Evolutionary conservation across 2,329 filamentous ascomycete species (phyloP).

Genomic region (Bimuria novae-zelandiae): DNA sequence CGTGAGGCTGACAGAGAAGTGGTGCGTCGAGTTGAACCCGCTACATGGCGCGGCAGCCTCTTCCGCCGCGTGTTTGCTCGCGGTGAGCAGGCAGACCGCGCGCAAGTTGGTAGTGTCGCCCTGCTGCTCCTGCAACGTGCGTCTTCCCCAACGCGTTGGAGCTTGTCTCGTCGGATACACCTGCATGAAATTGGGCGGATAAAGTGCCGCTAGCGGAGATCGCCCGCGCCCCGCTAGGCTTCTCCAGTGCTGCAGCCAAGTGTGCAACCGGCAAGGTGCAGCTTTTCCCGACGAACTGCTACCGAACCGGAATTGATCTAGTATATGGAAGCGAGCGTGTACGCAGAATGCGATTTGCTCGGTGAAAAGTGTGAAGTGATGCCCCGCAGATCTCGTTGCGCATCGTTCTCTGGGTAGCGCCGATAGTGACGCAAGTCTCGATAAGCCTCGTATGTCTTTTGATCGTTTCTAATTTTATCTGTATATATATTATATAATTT

Average conservation of each 20-base stretch:
- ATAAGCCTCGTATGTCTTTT: not conserved
- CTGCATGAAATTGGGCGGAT: conserved; percentile 35
- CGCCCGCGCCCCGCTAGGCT: conserved; percentile 18
- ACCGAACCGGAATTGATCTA: not conserved
- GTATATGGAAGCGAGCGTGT: not conserved
- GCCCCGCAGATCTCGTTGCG: not conserved
- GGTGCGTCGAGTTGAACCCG: conserved; percentile 4
- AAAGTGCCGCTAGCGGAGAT: conserved; percentile 31
- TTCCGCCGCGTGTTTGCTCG: conserved; percentile 9
- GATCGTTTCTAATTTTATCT: not conserved
- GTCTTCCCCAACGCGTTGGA: conserved; percentile 14
- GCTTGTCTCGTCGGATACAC: conserved; percentile 25
- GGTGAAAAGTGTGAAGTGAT: not conserved
- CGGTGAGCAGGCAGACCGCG: conserved; percentile 8
- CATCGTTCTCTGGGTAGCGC: not conserved
- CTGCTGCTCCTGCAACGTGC: conserved; percentile 18
- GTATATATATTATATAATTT: not conserved
- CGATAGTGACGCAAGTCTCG: not conserved
- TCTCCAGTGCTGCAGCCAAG: not conserved
- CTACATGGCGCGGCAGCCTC: conserved; percentile 28
- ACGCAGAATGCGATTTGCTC: not conserved
- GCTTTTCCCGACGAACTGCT: conserved; percentile 5
- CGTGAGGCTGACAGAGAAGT: not conserved
- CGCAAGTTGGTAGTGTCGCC: not conserved
- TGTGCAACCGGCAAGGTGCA: conserved; percentile 10